Evolutionary conservation across 1,284 basidiomycete genomes (phyloP).

Genomic region (Amylostereum chailletii): DNA sequence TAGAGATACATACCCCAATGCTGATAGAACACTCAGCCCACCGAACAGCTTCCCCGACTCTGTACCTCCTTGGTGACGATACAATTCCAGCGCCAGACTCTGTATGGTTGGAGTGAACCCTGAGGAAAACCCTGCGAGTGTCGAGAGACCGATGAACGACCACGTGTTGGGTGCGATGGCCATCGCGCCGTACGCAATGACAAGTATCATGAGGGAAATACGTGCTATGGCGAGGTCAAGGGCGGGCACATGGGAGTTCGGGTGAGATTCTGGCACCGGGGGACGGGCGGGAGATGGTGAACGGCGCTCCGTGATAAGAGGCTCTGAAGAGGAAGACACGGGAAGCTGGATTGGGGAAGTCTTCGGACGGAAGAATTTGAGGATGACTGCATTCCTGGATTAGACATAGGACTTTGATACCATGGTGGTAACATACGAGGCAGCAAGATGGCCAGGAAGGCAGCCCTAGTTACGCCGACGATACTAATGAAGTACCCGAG

Average conservation of each 20-base stretch:
- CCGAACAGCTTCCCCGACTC: constrained; percentile 66
- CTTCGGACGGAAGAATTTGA: constrained; percentile 43
- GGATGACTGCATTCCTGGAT: constrained; percentile 30
- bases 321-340: constrained; percentile 18
- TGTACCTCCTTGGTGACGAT: constrained; percentile 34
- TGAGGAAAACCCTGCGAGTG: constrained; percentile 41
- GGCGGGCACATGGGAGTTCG: constrained; percentile 24
- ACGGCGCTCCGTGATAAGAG: constrained; percentile 17
- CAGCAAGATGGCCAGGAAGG: constrained; percentile 53
- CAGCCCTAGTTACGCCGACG: constrained; percentile 48
- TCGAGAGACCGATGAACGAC: constrained; percentile 39
- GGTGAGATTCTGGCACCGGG: constrained; percentile 4
- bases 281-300: constrained; percentile 12
- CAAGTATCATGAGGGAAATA: constrained; percentile 48
- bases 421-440: constrained; percentile 43
- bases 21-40: constrained; percentile 59
- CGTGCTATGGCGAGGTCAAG: constrained; percentile 62
- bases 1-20: constrained; percentile 40
- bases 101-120: constrained; percentile 61
- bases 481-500: constrained; percentile 71
- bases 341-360: constrained; percentile 26
- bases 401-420: neutral
- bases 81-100: constrained; percentile 58
- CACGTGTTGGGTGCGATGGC: constrained; percentile 29
- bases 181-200: constrained; percentile 45